Conservation (phyloP, 176 grass and related monocot genomes). For the Canna indica region DNA sequence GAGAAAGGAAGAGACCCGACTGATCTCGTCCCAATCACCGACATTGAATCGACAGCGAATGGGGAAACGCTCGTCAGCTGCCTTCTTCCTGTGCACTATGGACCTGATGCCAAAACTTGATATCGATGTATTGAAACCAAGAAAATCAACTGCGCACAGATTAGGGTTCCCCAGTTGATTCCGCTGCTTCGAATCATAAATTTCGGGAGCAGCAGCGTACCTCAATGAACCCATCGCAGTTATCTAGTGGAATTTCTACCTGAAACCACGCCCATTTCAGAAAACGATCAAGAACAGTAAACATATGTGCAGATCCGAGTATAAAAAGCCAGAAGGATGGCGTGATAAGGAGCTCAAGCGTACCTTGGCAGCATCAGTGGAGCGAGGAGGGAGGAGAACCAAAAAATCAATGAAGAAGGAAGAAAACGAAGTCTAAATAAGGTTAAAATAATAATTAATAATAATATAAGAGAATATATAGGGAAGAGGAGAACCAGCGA, state of each 20-base stretch:
- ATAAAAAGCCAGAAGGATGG: neutral
- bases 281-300: neutral
- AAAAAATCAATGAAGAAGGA: neutral
- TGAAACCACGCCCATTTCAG: neutral
- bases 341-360: neutral
- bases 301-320: neutral
- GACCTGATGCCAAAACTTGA: conserved; percentile 18
- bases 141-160: conserved; percentile 34
- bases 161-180: conserved; percentile 19
- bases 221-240: conserved; percentile 33
- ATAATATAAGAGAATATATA: neutral
- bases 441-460: too few species aligned
- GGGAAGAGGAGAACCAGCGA: neutral
- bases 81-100: conserved; percentile 13
- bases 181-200: conserved; percentile 36
- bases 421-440: neutral
- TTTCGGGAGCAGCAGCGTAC: conserved; percentile 19
- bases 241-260: neutral
- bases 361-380: neutral
- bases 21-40: neutral
- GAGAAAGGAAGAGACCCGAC: neutral
- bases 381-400: neutral
- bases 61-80: neutral
- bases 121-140: conserved; percentile 29
- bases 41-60: neutral